Evolutionary conservation across 768 basidiomycete species (phyloP).

Genomic region (Xerocomus brunneocitrinus): DNA sequence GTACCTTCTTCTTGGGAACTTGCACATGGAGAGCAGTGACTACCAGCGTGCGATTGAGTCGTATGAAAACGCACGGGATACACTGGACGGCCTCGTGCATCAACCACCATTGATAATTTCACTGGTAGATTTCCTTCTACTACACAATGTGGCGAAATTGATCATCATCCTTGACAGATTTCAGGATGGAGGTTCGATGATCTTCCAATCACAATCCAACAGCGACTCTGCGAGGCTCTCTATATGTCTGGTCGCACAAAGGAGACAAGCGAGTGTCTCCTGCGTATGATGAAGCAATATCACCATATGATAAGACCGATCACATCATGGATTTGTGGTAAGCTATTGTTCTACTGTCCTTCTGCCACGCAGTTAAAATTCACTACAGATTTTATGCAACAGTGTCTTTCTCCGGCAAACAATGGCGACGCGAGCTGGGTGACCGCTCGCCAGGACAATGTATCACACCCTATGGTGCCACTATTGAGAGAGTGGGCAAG

Average conservation of each 20-base stretch:
- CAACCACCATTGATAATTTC: background rate
- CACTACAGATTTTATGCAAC: background rate
- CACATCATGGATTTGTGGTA: background rate
- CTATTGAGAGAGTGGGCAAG: slow-evolving; percentile 3
- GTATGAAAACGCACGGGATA: background rate
- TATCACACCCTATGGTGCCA: background rate
- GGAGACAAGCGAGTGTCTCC: background rate
- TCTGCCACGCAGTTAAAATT: background rate
- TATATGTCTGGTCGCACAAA: background rate
- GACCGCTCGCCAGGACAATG: background rate
- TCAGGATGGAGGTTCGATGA: slow-evolving; percentile 7
- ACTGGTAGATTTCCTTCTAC: background rate
- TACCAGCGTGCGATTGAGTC: background rate
- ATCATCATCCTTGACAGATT: background rate
- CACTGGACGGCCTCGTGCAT: background rate
- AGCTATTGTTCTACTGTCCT: background rate
- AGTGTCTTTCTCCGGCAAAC: background rate
- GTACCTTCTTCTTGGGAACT: background rate
- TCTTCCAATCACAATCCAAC: background rate
- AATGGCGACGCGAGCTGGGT: background rate
- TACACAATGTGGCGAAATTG: background rate
- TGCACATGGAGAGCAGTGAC: background rate
- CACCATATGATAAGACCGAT: background rate
- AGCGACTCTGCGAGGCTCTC: slow-evolving; percentile 3
- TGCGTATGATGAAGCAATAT: background rate